Evolutionary conservation across 202 grass and related monocot species (phyloP).

Genomic region (Cymbopogon flexuosus): DNA sequence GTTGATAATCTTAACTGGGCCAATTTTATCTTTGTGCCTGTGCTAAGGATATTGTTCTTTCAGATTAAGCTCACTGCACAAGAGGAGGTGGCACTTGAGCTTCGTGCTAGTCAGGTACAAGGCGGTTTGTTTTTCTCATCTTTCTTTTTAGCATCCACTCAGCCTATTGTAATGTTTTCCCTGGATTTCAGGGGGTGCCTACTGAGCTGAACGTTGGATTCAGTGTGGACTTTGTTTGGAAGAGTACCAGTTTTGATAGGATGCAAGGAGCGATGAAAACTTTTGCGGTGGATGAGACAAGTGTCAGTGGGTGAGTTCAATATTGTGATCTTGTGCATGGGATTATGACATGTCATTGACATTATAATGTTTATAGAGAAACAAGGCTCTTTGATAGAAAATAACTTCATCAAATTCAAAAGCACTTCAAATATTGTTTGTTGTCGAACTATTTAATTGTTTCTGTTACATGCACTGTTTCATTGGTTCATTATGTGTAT

Average conservation of each 20-base stretch:
- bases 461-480: not conserved
- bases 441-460: not conserved
- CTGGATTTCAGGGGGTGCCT: conserved; percentile 72
- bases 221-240: conserved; percentile 99
- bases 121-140: not conserved
- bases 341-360: not conserved
- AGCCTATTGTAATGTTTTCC: conserved; percentile 17
- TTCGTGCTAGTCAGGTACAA: conserved; percentile 85
- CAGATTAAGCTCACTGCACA: conserved; percentile 98
- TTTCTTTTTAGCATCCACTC: not conserved
- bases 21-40: conserved; percentile 1
- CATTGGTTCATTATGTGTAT: not conserved
- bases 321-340: not conserved
- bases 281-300: conserved; percentile 97
- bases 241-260: conserved; percentile 98
- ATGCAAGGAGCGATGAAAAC: conserved; percentile 99
- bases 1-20: not conserved
- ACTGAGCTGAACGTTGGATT: conserved; percentile 90
- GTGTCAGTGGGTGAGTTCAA: conserved; percentile 92
- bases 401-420: not conserved
- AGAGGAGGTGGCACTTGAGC: conserved; percentile 98
- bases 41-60: conserved; percentile 39
- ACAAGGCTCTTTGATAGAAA: not conserved
- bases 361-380: not conserved
- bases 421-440: not conserved